Evolutionary conservation across 2,329 filamentous ascomycete genomes (phyloP).

Genomic region (Sphaerulina musiva): DNA sequence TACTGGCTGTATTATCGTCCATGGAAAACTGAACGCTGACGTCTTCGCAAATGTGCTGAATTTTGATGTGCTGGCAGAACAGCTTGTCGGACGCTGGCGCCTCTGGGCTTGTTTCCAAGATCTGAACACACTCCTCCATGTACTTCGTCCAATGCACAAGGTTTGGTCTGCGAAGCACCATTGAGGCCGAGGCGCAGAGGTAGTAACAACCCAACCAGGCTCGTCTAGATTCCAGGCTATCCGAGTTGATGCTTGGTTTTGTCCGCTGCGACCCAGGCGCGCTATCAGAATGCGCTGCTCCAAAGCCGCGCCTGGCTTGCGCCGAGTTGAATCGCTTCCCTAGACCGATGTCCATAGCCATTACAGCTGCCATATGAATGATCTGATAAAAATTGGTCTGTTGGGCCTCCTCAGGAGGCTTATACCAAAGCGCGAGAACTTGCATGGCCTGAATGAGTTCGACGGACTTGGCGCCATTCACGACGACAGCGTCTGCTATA

Average conservation of each 20-base stretch:
- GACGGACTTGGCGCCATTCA: slow-evolving; percentile 71
- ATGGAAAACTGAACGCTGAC: slow-evolving; percentile 52
- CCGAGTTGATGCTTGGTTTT: slow-evolving; percentile 37
- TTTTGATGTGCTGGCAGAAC: slow-evolving; percentile 52
- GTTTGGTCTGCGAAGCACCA: slow-evolving; percentile 53
- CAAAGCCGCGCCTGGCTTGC: slow-evolving; percentile 32
- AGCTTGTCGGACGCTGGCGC: slow-evolving; percentile 51
- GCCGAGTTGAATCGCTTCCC: slow-evolving; percentile 49
- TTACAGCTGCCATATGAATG: slow-evolving; percentile 70
- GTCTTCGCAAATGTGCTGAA: slow-evolving; percentile 54
- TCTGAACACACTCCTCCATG: slow-evolving; percentile 56
- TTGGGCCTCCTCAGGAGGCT: slow-evolving; percentile 73
- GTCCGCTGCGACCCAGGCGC: slow-evolving; percentile 25
- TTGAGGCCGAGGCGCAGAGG: slow-evolving; percentile 52
- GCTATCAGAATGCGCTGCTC: slow-evolving; percentile 32
- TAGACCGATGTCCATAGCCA: slow-evolving; percentile 78
- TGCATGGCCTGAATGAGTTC: slow-evolving; percentile 76
- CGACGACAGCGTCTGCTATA: slow-evolving; percentile 66
- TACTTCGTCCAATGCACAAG: slow-evolving; percentile 57
- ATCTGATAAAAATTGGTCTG: slow-evolving; percentile 87
- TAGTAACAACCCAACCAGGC: slow-evolving; percentile 59
- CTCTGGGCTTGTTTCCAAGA: slow-evolving; percentile 51
- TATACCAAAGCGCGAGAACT: slow-evolving; percentile 75
- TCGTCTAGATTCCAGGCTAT: slow-evolving; percentile 51
- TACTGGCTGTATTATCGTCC: slow-evolving; percentile 46